These are phyloP conservation scores for Ophiostoma novo-ulmi DNA, from an alignment of 2,329 filamentous ascomycete genomes.

Conservation along the genomic window DNA sequence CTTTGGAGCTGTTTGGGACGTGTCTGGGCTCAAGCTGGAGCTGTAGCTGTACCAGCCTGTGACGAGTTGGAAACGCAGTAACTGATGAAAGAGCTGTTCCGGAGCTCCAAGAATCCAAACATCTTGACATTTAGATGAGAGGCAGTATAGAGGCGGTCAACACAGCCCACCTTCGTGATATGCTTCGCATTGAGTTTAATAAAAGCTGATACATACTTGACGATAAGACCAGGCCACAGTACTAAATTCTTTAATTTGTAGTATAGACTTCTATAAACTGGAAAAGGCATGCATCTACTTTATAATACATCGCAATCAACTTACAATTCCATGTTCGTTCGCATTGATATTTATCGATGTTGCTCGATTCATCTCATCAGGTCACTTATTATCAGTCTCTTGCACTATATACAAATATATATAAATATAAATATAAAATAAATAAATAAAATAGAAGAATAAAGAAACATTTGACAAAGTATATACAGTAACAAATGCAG, in stretches of 20 bases:
- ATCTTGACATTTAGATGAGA: background rate
- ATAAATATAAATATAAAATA: too few species aligned
- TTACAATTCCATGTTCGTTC: too few species aligned
- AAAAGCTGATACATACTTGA: background rate
- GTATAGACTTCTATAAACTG: too few species aligned
- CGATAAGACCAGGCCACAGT: background rate
- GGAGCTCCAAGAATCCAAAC: background rate
- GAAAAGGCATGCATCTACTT: too few species aligned
- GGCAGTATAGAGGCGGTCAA: background rate
- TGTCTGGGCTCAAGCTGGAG: conserved; percentile 1
- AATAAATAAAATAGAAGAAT: too few species aligned
- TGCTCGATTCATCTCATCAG: too few species aligned
- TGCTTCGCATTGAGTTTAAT: background rate
- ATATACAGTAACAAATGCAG: background rate
- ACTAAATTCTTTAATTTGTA: background rate
- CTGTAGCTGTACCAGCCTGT: background rate
- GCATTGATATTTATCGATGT: too few species aligned
- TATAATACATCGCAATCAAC: too few species aligned
- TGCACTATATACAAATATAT: too few species aligned
- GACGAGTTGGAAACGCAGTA: background rate
- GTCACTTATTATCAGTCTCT: too few species aligned
- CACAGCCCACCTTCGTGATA: background rate
- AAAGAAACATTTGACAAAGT: too few species aligned
- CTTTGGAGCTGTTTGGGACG: background rate
- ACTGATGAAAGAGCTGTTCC: background rate